Evolutionary conservation across 306 rosid species (phyloP).

Genomic region (Purshia tridentata): DNA sequence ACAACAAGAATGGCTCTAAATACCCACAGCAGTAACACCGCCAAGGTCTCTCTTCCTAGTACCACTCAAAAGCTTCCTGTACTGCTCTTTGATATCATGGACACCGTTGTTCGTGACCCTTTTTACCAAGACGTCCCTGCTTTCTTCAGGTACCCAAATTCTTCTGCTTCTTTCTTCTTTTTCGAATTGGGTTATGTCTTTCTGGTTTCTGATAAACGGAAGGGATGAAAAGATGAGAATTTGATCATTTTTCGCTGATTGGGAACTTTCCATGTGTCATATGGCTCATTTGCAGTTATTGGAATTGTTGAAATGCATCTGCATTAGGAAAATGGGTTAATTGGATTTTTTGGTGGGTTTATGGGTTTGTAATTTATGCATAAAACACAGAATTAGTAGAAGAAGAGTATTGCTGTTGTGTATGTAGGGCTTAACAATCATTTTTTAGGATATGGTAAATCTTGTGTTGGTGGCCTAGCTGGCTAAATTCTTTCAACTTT

Average conservation of each 20-base stretch:
- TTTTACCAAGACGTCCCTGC: conserved; percentile 79
- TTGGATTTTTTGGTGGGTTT: background rate
- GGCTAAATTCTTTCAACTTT: background rate
- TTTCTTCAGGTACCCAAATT: conserved; percentile 62
- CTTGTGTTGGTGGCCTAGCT: too few species aligned
- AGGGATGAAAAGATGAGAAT: background rate
- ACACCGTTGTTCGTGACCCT: conserved; percentile 92
- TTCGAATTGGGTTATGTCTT: background rate
- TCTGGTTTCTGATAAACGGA: background rate
- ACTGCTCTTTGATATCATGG: conserved; percentile 91
- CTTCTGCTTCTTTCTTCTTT: background rate
- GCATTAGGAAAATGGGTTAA: too few species aligned
- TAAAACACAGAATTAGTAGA: too few species aligned
- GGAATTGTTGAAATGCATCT: background rate
- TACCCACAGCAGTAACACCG: background rate
- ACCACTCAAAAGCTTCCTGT: conserved; percentile 58
- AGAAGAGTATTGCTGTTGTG: too few species aligned
- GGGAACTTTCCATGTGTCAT: background rate
- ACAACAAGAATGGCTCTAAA: conserved; percentile 11
- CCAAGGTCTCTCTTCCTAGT: conserved; percentile 20
- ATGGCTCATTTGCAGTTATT: background rate
- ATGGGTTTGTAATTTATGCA: background rate
- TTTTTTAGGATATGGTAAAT: too few species aligned
- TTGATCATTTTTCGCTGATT: background rate
- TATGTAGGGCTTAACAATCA: too few species aligned